Base-by-base conservation (phyloP, 2,329 filamentous ascomycete genomes). In the Fusarium annulatum region DNA sequence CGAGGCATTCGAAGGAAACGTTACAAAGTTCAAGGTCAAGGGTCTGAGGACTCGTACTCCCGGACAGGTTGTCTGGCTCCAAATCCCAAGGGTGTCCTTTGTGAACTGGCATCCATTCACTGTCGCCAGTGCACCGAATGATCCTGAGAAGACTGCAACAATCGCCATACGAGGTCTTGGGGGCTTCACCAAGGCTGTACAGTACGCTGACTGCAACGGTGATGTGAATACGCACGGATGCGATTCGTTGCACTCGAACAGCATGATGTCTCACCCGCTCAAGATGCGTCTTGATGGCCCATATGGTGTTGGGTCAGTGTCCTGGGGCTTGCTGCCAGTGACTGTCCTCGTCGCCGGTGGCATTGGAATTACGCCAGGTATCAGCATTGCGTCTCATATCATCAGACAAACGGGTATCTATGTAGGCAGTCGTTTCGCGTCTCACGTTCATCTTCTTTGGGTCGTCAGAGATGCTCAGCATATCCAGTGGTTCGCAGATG, bases 21-120 rank as follows among this genome's bases (percentile, higher is more conserved):
- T 59, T 0, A 59, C 41, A 18, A 59, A 59, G 23, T 59, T 59
- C 42, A 51, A 59, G 41, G 42, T 59, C 10, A 59, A 59, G 4
- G 56, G 56, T 23, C 8, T 59, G 16, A 49, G 16, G 19, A 38
- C 18, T 19, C 23, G 14, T 26, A 9, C 14, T 18, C n/a, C 56
- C 1, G 56, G 42, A 18, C 56, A 59, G 14, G 19, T 59, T n/a
- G 30, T 51, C 4, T 59, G 56, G 56, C 30, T 59, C 5, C 56
- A 59, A 4, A 49, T 59, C 3, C 56, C 56, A 18, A 38, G 12
- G 19, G 42, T 59, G 10, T 59, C 56, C 3, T 34, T 51, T 36
- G 8, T 59, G 1, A 51, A 59, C 30, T 59, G 56, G 56, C 56
- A 59, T 38, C 56, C 56, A 5, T 59, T 59, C 23, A 59, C 56